A percentile compares a stretch with the other conserved stretches of the same genome.
Evolutionary conservation across 73 alveolate species (phyloP).

Genomic region (Tetrahymena thermophila): DNA sequence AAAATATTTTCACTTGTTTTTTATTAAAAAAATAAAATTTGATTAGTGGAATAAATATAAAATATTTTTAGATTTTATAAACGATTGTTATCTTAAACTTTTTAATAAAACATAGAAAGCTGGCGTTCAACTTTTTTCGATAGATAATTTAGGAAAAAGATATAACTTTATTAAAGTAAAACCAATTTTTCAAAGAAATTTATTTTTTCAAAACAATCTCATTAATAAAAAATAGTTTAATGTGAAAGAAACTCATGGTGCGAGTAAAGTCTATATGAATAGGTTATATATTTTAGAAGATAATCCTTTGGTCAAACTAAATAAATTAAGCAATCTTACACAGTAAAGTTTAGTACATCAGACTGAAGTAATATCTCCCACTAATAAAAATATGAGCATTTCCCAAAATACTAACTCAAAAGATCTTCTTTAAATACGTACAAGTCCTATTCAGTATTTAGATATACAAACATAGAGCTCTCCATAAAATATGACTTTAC

Average conservation of each 20-base stretch:
- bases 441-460: not conserved
- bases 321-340: not conserved
- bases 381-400: not conserved
- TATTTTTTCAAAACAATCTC: not conserved
- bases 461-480: not conserved
- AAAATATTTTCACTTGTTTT: no score
- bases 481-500: not conserved
- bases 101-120: not conserved
- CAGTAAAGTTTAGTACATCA: not conserved
- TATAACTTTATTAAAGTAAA: constrained; percentile 21
- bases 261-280: constrained; percentile 46
- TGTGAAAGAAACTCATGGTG: constrained; percentile 53
- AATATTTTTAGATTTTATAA: no score
- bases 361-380: not conserved
- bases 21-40: no score
- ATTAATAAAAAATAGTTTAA: not conserved
- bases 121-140: constrained; percentile 37
- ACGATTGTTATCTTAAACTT: no score
- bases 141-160: constrained; percentile 40
- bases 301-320: not conserved
- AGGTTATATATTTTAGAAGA: constrained; percentile 41
- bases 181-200: not conserved
- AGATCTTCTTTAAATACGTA: not conserved
- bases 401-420: not conserved
- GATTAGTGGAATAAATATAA: no score